Evolutionary conservation across 116 monocot genomes (phyloP).

Genomic region (Phalaenopsis hybrid): DNA sequence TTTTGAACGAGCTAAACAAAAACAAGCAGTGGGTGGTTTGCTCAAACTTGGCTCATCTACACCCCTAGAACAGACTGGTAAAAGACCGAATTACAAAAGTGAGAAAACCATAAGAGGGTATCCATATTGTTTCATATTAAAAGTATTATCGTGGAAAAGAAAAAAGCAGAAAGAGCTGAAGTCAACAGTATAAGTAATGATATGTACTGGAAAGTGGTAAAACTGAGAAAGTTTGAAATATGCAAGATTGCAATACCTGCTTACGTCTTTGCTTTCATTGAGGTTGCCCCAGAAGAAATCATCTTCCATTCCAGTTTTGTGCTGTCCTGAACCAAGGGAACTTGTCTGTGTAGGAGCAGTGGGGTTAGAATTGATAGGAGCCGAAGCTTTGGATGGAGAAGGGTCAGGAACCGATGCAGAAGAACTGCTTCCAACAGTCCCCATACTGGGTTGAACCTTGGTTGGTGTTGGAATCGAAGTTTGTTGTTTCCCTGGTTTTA

Average conservation of each 20-base stretch:
- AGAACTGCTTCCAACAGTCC: constrained; percentile 34
- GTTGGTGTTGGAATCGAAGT: constrained; percentile 34
- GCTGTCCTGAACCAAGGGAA: constrained; percentile 19
- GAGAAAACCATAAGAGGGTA: too few species aligned
- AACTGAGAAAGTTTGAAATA: background rate
- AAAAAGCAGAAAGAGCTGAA: too few species aligned
- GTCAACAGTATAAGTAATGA: too few species aligned
- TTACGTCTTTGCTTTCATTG: constrained; percentile 57
- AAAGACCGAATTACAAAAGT: too few species aligned
- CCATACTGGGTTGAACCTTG: constrained; percentile 28
- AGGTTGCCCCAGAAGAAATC: constrained; percentile 93
- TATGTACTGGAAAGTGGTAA: background rate
- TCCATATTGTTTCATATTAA: too few species aligned
- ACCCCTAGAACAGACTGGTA: background rate
- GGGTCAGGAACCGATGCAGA: constrained; percentile 45
- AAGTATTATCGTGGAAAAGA: too few species aligned
- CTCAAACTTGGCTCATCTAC: too few species aligned
- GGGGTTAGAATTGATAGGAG: constrained; percentile 12
- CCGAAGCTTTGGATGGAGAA: constrained; percentile 45
- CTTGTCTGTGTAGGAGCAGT: constrained; percentile 23
- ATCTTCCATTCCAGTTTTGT: constrained; percentile 68
- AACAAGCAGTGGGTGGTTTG: too few species aligned
- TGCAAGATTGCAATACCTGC: constrained; percentile 27
- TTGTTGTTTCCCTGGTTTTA: constrained; percentile 29
- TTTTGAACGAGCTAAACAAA: too few species aligned